These are phyloP conservation scores for Colletotrichum caudatum DNA, from an alignment of 2,329 filamentous ascomycete genomes.

Conservation along the genomic window DNA sequence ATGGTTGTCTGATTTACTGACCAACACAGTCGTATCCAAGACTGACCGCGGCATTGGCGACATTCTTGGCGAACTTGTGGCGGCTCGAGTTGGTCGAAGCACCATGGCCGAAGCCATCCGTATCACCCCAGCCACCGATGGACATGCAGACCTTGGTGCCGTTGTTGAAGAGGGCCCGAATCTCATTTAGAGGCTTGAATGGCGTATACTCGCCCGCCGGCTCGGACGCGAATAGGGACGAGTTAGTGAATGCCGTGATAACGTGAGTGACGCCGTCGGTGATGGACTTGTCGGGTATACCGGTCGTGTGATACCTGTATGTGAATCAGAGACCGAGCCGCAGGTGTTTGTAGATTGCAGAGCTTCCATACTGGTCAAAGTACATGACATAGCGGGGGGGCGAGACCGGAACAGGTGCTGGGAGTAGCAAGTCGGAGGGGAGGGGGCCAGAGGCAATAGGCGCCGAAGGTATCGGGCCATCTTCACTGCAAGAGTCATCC, in stretches of 20 bases:
- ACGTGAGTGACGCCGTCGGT: conserved; percentile 65
- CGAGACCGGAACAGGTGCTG: conserved; percentile 34
- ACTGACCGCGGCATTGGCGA: conserved; percentile 64
- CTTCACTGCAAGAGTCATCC: not conserved
- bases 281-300: conserved; percentile 52
- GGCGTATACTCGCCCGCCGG: conserved; percentile 58
- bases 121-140: conserved; percentile 75
- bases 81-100: conserved; percentile 61
- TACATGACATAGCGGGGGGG: conserved; percentile 56
- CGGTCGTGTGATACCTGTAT: conserved; percentile 55
- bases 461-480: not conserved
- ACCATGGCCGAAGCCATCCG: conserved; percentile 64
- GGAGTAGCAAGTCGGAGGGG: not conserved
- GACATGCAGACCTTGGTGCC: conserved; percentile 72
- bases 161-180: conserved; percentile 64
- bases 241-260: conserved; percentile 66
- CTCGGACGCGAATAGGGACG: conserved; percentile 60
- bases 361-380: conserved; percentile 57
- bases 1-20: conserved; percentile 48
- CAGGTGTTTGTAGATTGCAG: conserved; percentile 5
- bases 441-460: not conserved
- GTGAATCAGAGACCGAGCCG: not conserved
- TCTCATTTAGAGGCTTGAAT: conserved; percentile 63
- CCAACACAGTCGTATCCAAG: conserved; percentile 72
- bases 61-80: conserved; percentile 66